Evolutionary conservation across 1,139 yeast genomes (phyloP).

Genomic region (Candida pseudoviswanathii): DNA sequence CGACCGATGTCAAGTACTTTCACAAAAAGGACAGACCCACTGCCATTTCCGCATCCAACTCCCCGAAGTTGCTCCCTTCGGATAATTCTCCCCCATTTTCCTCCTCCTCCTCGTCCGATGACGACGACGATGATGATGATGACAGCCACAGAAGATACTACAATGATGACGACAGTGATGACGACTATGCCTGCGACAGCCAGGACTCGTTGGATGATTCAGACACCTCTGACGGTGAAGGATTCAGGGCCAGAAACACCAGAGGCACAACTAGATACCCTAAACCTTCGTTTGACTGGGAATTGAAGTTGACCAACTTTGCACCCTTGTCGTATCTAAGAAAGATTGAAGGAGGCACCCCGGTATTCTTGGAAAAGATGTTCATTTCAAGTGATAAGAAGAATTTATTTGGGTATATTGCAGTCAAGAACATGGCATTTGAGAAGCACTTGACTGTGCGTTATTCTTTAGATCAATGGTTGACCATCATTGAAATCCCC

Average conservation of each 20-base stretch:
- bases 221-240: conserved; percentile 10
- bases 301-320: conserved; percentile 51
- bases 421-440: conserved; percentile 69
- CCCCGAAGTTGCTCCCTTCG: conserved; percentile 48
- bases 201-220: conserved; percentile 15
- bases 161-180: conserved; percentile 7
- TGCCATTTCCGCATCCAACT: conserved; percentile 68
- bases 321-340: conserved; percentile 38
- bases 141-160: conserved; percentile 25
- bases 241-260: conserved; percentile 12
- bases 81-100: conserved; percentile 6
- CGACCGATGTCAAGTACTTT: conserved; percentile 70
- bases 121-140: conserved; percentile 21
- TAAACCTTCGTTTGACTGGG: conserved; percentile 42
- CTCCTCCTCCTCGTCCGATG: conserved; percentile 17
- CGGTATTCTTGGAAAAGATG: conserved; percentile 67
- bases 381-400: conserved; percentile 60
- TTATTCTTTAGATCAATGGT: conserved; percentile 74
- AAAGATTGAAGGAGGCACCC: conserved; percentile 37
- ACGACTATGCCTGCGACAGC: conserved; percentile 11
- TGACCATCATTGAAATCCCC: conserved; percentile 67
- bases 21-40: conserved; percentile 70
- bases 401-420: conserved; percentile 68
- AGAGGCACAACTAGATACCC: conserved; percentile 30
- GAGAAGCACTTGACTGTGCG: conserved; percentile 64